Evolutionary conservation across 345 rosid genomes (phyloP), one percentile per base, ranked within the genome.

Genomic region (Theobroma cacao): DNA sequence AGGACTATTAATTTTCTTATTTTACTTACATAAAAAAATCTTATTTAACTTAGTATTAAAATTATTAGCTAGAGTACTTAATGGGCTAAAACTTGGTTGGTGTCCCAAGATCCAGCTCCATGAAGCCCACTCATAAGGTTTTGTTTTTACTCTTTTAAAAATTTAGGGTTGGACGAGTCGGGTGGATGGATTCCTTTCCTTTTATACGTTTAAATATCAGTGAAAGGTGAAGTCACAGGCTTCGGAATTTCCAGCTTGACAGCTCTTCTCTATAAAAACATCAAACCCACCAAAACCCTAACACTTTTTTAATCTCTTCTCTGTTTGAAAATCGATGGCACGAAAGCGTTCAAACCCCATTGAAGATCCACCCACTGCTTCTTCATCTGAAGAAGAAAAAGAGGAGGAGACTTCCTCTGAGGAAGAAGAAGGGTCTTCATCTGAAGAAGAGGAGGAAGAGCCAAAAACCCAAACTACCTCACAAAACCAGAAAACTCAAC

Each of bases 341-440:
- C 86, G 85, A 1, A 86, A 82, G 47, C 80, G 82, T 0, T 30
- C 72, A 2, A 53, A 79, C 56, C 86, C 84, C 7, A 63, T 76
- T 30, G 87, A 82, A 38, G 40, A 78, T 0, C 85, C 84, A 11
- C 89, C 81, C 1, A 55, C 81, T 31, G 84, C 84, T 76, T 76
- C 85, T 28, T 78, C 81, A 18, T 60, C 55, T 3, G 79, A 76
- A 3, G 77, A 74, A 22, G 77, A 43, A 18, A 40, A n/a, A 3
- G 65, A 75, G 18, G 55, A 76, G 22, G 34, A 15, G 3, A 36
- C 36, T 2, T 34, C 79, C n/a, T 75, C 78, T 47, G 79, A 45
- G 0, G 60, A 55, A 52, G 58, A 22, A 55, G 60, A 22, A 24
- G 74, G 74, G 9, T 69, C 74, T 70, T 28, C 71, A 5, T 8